Evolutionary conservation across 1,139 yeast genomes (phyloP), one percentile per base, ranked within the genome.

Genomic region (Spencermartinsiella ligniputridi): DNA sequence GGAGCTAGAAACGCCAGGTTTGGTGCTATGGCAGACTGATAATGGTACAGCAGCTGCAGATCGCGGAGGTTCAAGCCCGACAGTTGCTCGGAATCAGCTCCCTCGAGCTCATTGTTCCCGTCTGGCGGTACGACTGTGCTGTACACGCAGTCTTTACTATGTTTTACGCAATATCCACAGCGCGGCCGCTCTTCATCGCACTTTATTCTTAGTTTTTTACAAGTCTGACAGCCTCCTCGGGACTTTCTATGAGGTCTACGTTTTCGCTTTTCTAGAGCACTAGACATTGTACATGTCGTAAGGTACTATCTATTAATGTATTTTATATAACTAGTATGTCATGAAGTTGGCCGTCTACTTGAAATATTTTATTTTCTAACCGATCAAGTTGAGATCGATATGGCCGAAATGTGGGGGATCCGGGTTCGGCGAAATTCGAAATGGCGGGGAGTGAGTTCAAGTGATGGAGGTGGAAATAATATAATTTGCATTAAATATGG

Each of bases 201-300:
- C 41, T 44, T 44, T 22, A 40, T 38, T 18, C 47, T 32, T 35
- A 44, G 40, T 27, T 37, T 40, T 33, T 44, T 44, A 25, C 47
- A 44, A 3, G 35, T 35, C n/a, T 25, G 30, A 30, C 47, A 44
- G 8, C 47, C 47, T 15, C 27, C 21, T 20, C 44, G 41, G 9
- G 41, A 36, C 35, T 44, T 44, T 2, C 44, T 22, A 20, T 44
- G 47, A 3, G 47, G 39, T 19, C 40, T 35, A 12, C 47, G 41
- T 4, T 33, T 38, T n/a, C 15, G 8, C 32, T 27, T 27, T n/a
- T n/a, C n/a, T n/a, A n/a, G n/a, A n/a, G n/a, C n/a, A n/a, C n/a
- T n/a, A n/a, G n/a, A n/a, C n/a, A n/a, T n/a, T n/a, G n/a, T n/a
- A n/a, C n/a, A n/a, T n/a, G n/a, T n/a, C n/a, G n/a, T n/a, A n/a